A percentile compares a stretch with the other conserved stretches of the same genome.
phyloP scores from a whole-genome alignment of 805 yeast genomes.

The Jamesozyma lodderae region DNA sequence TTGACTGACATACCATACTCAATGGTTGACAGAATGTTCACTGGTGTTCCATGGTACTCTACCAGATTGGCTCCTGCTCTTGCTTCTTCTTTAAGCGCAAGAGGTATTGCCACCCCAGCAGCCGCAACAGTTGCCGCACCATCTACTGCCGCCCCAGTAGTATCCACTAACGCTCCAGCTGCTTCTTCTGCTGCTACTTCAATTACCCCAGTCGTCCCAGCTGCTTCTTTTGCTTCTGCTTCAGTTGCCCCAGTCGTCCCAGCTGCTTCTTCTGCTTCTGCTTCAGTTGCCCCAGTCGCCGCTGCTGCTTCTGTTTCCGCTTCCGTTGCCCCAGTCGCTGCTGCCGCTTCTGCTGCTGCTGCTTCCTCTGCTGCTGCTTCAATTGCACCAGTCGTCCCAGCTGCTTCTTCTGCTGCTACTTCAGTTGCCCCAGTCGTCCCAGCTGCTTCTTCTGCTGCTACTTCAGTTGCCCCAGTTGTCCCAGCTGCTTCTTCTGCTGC shows the following conservation, averaged over 20 bases:
- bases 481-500: neutral
- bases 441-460: neutral
- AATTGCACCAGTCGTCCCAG: neutral
- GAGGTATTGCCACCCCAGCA: too few species aligned
- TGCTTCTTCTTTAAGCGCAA: too few species aligned
- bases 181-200: neutral
- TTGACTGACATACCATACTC: too few species aligned
- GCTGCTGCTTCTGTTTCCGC: too few species aligned
- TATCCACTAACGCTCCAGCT: neutral
- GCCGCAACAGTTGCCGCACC: too few species aligned
- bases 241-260: too few species aligned
- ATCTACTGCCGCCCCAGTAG: too few species aligned
- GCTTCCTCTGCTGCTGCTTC: neutral
- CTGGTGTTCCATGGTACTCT: conserved; percentile 30
- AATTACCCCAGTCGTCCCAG: too few species aligned
- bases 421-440: neutral
- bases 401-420: neutral
- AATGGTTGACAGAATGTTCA: too few species aligned
- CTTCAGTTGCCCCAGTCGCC: too few species aligned
- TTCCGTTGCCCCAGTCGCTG: neutral
- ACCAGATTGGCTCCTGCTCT: conserved; percentile 14
- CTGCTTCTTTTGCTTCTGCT: too few species aligned
- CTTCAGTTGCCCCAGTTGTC: neutral
- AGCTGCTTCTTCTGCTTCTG: too few species aligned
- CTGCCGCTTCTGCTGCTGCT: neutral